Percentiles rank a stretch among this genome's conserved stretches.
Evolutionary conservation across 2,329 filamentous ascomycete genomes (phyloP).

Genomic region (Westerdykella sp.): DNA sequence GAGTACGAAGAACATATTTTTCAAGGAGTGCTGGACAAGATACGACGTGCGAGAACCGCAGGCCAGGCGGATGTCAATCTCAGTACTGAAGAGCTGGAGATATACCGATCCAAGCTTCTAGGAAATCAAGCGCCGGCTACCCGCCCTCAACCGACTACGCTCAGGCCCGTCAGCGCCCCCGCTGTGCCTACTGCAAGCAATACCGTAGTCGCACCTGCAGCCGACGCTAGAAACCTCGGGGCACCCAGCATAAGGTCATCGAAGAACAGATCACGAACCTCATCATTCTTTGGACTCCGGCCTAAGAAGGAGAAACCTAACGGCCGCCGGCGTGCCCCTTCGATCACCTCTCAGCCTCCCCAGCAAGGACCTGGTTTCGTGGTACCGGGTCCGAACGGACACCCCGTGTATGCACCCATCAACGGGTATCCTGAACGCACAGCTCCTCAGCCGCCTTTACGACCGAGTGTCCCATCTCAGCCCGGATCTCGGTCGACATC

Average conservation of each 20-base stretch:
- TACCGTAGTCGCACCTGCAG: slow-evolving; percentile 22
- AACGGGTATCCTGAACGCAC: slow-evolving; percentile 36
- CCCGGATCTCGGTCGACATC: slow-evolving; percentile 41
- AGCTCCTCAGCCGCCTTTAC: slow-evolving; percentile 33
- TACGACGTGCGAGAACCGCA: slow-evolving; percentile 67
- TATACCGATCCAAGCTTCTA: slow-evolving; percentile 63
- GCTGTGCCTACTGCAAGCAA: slow-evolving; percentile 28
- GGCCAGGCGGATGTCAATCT: slow-evolving; percentile 76
- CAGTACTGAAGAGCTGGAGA: slow-evolving; percentile 71
- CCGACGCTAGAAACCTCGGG: slow-evolving; percentile 24
- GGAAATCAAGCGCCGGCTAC: slow-evolving; percentile 37
- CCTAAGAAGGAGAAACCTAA: slow-evolving; percentile 24
- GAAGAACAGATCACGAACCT: slow-evolving; percentile 27
- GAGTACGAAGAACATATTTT: slow-evolving; percentile 68
- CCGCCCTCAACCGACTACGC: slow-evolving; percentile 16
- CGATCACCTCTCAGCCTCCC: slow-evolving; percentile 21
- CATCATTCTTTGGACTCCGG: slow-evolving; percentile 26
- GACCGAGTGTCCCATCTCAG: slow-evolving; percentile 29
- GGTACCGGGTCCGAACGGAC: slow-evolving; percentile 44
- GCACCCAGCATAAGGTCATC: slow-evolving; percentile 27
- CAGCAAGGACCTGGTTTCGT: slow-evolving; percentile 41
- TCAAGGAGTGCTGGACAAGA: slow-evolving; percentile 71
- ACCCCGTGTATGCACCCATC: slow-evolving; percentile 41
- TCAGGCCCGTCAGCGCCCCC: slow-evolving; percentile 19
- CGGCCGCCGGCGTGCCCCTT: slow-evolving; percentile 24